Conservation (phyloP, 1,284 basidiomycete species). For the Phlebopus sp. region DNA sequence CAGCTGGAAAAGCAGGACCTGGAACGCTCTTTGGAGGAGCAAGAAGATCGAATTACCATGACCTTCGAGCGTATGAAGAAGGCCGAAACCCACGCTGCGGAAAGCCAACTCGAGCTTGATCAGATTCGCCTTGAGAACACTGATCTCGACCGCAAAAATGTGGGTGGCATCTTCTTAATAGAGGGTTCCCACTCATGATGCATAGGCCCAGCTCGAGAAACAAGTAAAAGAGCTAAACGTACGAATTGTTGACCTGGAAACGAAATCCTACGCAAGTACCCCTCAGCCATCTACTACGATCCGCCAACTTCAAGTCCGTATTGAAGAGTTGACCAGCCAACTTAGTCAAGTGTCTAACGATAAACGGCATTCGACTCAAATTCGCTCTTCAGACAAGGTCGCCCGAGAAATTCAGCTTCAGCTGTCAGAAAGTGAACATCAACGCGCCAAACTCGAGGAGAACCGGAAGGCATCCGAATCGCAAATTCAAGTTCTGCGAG, state of each 20-base stretch:
- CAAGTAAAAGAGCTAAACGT: constrained; percentile 81
- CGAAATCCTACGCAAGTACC: constrained; percentile 64
- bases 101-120: constrained; percentile 73
- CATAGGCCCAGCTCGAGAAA: constrained; percentile 76
- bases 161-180: constrained; percentile 36
- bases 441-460: constrained; percentile 58
- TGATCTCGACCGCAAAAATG: constrained; percentile 74
- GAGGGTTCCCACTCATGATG: constrained; percentile 5
- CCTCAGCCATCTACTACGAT: constrained; percentile 56
- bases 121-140: constrained; percentile 76
- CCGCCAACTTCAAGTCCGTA: constrained; percentile 60
- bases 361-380: constrained; percentile 47
- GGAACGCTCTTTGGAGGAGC: constrained; percentile 75
- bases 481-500: constrained; percentile 55
- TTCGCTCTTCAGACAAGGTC: constrained; percentile 50
- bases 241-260: constrained; percentile 78
- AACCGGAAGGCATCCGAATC: constrained; percentile 58
- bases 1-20: constrained; percentile 79
- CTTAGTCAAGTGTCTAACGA: constrained; percentile 50
- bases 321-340: constrained; percentile 70
- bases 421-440: constrained; percentile 59
- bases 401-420: constrained; percentile 54
- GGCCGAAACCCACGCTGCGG: constrained; percentile 71
- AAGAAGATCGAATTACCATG: constrained; percentile 68
- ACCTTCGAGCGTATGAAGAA: constrained; percentile 78